Conservation (phyloP, 805 yeast genomes). For the Myxozyma geophila region DNA sequence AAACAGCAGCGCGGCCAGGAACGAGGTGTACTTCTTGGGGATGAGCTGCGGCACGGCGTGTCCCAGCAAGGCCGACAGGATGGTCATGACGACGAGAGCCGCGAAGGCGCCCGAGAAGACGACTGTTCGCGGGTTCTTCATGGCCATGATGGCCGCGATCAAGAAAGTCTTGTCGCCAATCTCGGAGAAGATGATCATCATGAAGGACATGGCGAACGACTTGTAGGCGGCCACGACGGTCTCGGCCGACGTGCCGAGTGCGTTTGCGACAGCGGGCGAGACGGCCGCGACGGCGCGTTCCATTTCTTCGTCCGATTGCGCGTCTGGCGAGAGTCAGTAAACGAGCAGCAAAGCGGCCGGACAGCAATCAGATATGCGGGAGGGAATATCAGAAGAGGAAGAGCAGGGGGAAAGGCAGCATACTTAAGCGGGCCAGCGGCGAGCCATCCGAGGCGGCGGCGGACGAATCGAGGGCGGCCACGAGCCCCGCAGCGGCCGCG, state of each 20-base stretch:
- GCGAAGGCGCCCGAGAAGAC: conserved; percentile 90
- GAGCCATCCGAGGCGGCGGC: conserved; percentile 30
- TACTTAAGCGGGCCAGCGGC: conserved; percentile 26
- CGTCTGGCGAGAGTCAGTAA: conserved; percentile 5
- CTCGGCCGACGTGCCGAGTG: conserved; percentile 28
- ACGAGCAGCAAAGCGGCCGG: neutral
- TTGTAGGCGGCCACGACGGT: conserved; percentile 18
- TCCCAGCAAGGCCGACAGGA: conserved; percentile 88
- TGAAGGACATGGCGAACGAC: conserved; percentile 70
- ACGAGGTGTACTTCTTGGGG: conserved; percentile 77
- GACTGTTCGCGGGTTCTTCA: conserved; percentile 81
- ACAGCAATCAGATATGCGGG: neutral
- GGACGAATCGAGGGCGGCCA: conserved; percentile 8
- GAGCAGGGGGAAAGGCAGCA: neutral
- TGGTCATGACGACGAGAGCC: conserved; percentile 87
- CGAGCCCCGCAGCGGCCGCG: conserved; percentile 1
- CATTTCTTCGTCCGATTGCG: conserved; percentile 19
- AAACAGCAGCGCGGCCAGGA: conserved; percentile 79
- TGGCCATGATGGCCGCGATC: conserved; percentile 97
- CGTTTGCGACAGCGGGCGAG: conserved; percentile 28
- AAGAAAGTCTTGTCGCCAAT: conserved; percentile 97
- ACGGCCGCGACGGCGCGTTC: conserved; percentile 27
- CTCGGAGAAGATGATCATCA: conserved; percentile 95
- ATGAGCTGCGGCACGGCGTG: conserved; percentile 85
- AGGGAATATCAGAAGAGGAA: neutral